Evolutionary conservation across 352 stramenopile genomes (phyloP), one percentile per base, ranked within the genome.

Genomic region (Phytophthora ramorum): DNA sequence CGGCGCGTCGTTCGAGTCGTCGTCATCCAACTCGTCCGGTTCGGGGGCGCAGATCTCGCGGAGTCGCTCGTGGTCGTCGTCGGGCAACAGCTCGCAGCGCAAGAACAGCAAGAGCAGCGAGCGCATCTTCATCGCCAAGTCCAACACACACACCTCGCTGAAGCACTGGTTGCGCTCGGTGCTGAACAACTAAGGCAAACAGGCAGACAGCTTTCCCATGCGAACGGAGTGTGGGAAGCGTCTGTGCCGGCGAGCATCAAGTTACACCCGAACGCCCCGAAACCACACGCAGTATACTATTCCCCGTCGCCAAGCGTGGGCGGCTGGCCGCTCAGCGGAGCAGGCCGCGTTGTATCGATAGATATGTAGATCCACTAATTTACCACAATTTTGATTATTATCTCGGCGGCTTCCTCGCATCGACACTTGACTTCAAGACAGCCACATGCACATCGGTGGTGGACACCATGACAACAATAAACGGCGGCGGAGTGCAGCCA

Each of bases 81-180:
- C 44, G 28, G 61, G 55, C 46, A 62, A 71, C 47, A 28, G 30
- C 43, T 54, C 55, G 14, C 41, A 76, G 20, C 69, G 75, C 43
- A 72, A 79, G 34, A 76, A 40, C 54, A 63, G 58, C 65, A 72
- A 66, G 52, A 60, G 59, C 51, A 72, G 63, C 40, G 78, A 85
- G 55, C 63, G 64, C 32, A 81, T 83, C 56, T 83, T 89, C 63
- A 82, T 87, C 54, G 71, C 71, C 70, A 89, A 89, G 71, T 85
- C 81, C 24, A 90, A 85, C 63, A 87, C 81, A 53, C 83, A 90
- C 78, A 85, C 72, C 48, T 90, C 79, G 43, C 71, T 92, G 45
- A 87, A 81, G 67, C 78, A 85, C 47, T 92, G 83, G 83, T 57
- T 92, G 46, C 75, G 78, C 28, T 89, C 83, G 9, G 79, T 90